Evolutionary conservation across 495 filamentous ascomycete species (phyloP).

Genomic region (Rhypophila decipiens): DNA sequence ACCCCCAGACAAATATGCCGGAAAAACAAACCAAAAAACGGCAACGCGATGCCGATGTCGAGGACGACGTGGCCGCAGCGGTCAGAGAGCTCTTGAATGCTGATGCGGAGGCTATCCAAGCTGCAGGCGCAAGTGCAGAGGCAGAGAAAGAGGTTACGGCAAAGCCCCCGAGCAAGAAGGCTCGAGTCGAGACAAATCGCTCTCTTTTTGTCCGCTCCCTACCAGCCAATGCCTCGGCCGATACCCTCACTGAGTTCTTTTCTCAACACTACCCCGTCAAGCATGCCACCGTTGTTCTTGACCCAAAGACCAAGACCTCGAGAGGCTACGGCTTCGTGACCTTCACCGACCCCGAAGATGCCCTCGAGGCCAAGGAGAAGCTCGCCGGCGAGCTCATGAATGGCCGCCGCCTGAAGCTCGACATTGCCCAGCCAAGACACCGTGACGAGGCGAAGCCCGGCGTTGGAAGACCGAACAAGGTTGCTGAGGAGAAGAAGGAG

Average conservation of each 20-base stretch:
- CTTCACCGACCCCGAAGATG: conserved; percentile 89
- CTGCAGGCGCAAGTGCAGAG: conserved; percentile 3
- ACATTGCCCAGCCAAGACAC: conserved; percentile 79
- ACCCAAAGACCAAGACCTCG: conserved; percentile 73
- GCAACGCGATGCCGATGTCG: conserved; percentile 19
- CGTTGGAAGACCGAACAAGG: conserved; percentile 21
- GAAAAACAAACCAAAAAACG: conserved; percentile 28
- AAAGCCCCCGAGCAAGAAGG: conserved; percentile 36
- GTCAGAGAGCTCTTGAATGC: conserved; percentile 7
- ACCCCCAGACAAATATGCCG: conserved; percentile 25
- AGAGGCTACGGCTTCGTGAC: conserved; percentile 96
- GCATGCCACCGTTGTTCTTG: conserved; percentile 81
- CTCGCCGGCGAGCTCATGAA: conserved; percentile 67
- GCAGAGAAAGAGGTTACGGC: conserved; percentile 5
- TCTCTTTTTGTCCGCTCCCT: conserved; percentile 90
- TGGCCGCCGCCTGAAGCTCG: conserved; percentile 75
- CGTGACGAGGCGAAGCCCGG: conserved; percentile 51
- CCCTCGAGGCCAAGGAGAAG: conserved; percentile 67
- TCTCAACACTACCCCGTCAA: conserved; percentile 91
- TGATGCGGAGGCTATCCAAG: conserved; percentile 1
- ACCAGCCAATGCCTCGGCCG: conserved; percentile 68
- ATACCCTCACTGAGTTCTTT: conserved; percentile 77
- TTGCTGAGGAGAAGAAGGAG: conserved; percentile 48
- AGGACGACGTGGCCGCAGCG: conserved; percentile 4
- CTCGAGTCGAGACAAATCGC: conserved; percentile 44